A percentile compares a stretch with the other conserved stretches of the same genome.
These are phyloP conservation scores for Neocallimastix lanati DNA, from an alignment of 192 early-diverging fungal species.

Conservation along the genomic window DNA sequence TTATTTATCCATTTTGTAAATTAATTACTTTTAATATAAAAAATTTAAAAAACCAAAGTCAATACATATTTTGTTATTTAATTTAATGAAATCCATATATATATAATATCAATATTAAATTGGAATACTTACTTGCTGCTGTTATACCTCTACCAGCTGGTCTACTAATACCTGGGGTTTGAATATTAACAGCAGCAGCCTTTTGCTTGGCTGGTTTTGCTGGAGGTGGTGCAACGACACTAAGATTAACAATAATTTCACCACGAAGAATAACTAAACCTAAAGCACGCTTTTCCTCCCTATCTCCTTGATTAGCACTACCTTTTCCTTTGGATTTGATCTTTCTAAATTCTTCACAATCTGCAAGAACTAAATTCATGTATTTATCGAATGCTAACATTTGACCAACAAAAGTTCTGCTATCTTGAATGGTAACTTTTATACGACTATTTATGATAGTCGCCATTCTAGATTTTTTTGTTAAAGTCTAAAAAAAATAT, in stretches of 20 bases:
- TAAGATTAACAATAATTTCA: slow-evolving; percentile 77
- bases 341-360: slow-evolving; percentile 91
- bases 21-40: no score
- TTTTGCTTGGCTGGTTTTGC: slow-evolving; percentile 14
- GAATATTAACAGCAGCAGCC: slow-evolving; percentile 7
- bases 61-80: no score
- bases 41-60: no score
- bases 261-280: slow-evolving; percentile 88
- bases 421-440: slow-evolving; percentile 77
- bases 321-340: slow-evolving; percentile 57
- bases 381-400: slow-evolving; percentile 99
- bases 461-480: not conserved
- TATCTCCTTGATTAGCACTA: slow-evolving; percentile 20
- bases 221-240: slow-evolving; percentile 78
- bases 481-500: not conserved
- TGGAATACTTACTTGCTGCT: slow-evolving; percentile 16
- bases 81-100: no score
- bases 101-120: no score
- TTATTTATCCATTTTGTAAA: no score
- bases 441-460: slow-evolving; percentile 14
- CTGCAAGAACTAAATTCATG: slow-evolving; percentile 96
- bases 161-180: slow-evolving; percentile 15
- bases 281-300: slow-evolving; percentile 77
- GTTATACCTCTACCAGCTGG: slow-evolving; percentile 54
- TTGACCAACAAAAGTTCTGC: slow-evolving; percentile 80